These are phyloP conservation scores for Escallonia herrerae DNA, from an alignment of 129 eudicot species.

Conservation along the genomic window DNA sequence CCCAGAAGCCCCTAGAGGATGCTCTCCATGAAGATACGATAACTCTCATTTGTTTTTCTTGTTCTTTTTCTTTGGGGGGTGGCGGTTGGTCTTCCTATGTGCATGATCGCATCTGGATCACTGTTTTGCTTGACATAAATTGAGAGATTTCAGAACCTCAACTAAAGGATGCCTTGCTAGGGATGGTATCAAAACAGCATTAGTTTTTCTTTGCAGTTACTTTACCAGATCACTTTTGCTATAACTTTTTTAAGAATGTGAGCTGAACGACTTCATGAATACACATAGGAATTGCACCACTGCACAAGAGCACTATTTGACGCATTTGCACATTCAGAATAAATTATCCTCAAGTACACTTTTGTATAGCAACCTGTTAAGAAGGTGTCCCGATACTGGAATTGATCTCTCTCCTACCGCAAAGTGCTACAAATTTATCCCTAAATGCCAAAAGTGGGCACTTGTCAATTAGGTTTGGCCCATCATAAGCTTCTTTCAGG, in stretches of 20 bases:
- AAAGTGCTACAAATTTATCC: conserved; percentile 55
- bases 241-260: no score
- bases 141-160: background rate
- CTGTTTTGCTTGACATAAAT: no score
- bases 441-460: conserved; percentile 56
- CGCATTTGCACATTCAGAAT: background rate
- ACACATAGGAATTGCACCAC: background rate
- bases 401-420: conserved; percentile 55
- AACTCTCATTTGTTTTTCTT: no score
- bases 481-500: conserved; percentile 90
- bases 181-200: background rate
- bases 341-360: background rate
- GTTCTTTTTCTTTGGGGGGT: no score
- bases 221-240: no score
- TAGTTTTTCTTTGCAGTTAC: background rate
- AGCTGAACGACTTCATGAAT: background rate
- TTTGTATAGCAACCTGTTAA: conserved; percentile 15
- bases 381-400: conserved; percentile 12
- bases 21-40: no score
- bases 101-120: no score
- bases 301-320: background rate
- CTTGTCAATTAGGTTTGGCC: conserved; percentile 56
- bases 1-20: no score
- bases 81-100: no score
- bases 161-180: background rate